These are phyloP conservation scores for Astraeus odoratus DNA, from an alignment of 768 basidiomycete species.

Conservation along the genomic window DNA sequence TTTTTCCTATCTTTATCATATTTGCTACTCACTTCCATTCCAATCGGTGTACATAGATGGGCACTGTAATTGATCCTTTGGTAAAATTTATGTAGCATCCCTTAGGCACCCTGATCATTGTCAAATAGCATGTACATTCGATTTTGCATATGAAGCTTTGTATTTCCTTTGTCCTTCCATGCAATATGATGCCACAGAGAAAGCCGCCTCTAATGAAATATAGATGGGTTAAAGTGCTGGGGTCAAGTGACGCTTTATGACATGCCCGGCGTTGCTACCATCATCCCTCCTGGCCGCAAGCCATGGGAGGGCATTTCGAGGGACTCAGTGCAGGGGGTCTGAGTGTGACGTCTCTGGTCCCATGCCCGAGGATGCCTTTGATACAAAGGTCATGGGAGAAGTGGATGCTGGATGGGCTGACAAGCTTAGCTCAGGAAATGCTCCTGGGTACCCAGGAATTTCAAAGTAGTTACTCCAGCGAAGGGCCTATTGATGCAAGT, in stretches of 20 bases:
- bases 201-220: too few relatives aligned
- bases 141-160: too few relatives aligned
- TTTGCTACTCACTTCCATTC: constrained; percentile 6
- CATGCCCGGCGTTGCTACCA: too few relatives aligned
- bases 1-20: neutral
- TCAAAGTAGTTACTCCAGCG: constrained; percentile 25
- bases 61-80: constrained; percentile 62
- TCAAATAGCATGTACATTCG: too few relatives aligned
- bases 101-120: too few relatives aligned
- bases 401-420: constrained; percentile 64
- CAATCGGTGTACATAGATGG: constrained; percentile 50
- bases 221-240: too few relatives aligned
- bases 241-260: too few relatives aligned
- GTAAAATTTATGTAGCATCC: constrained; percentile 38
- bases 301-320: constrained; percentile 76
- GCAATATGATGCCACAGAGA: too few relatives aligned
- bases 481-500: constrained; percentile 26
- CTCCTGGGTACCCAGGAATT: constrained; percentile 33
- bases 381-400: constrained; percentile 99
- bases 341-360: constrained; percentile 17
- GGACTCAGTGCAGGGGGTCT: constrained; percentile 37
- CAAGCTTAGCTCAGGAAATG: constrained; percentile 62
- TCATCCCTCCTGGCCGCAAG: too few relatives aligned
- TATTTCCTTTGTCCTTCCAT: too few relatives aligned
- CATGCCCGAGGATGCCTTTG: constrained; percentile 67